A percentile compares a stretch with the other conserved stretches of the same genome.
Conservation (phyloP, 352 stramenopile species). For the Thalassiosira mediterranea region DNA sequence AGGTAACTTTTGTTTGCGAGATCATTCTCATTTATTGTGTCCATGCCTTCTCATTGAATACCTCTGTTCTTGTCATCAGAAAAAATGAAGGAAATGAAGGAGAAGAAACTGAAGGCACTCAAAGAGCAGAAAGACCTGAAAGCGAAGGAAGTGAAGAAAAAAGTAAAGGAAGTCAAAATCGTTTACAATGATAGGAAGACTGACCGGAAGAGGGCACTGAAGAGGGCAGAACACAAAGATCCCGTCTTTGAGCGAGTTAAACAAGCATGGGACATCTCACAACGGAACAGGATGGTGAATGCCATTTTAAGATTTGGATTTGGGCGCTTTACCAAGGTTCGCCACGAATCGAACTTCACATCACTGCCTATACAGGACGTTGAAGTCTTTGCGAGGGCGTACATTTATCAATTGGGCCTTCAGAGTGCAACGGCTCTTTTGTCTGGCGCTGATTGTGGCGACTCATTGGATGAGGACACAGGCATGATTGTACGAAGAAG, state of each 20-base stretch:
- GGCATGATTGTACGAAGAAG: slow-evolving; percentile 27
- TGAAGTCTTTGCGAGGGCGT: slow-evolving; percentile 77
- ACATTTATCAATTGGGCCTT: slow-evolving; percentile 80
- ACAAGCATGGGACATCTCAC: slow-evolving; percentile 81
- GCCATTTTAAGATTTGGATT: slow-evolving; percentile 82
- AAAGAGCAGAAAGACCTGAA: slow-evolving; percentile 24
- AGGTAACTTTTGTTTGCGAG: too few species aligned
- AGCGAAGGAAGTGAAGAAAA: slow-evolving; percentile 45
- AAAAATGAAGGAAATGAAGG: slow-evolving; percentile 43
- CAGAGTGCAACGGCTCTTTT: slow-evolving; percentile 69
- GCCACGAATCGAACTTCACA: slow-evolving; percentile 79
- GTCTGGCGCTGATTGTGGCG: slow-evolving; percentile 45
- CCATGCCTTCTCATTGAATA: too few species aligned
- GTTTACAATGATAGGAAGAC: slow-evolving; percentile 70
- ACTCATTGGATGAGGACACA: slow-evolving; percentile 34
- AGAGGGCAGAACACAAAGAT: slow-evolving; percentile 76
- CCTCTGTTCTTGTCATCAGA: too few species aligned
- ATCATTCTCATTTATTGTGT: too few species aligned
- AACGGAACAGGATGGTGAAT: slow-evolving; percentile 69
- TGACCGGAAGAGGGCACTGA: slow-evolving; percentile 67
- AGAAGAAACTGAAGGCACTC: slow-evolving; percentile 20
- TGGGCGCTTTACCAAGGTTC: slow-evolving; percentile 79
- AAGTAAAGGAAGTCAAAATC: slow-evolving; percentile 69
- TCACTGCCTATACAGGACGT: slow-evolving; percentile 82
- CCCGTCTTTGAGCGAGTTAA: slow-evolving; percentile 78